Evolutionary conservation across 2,329 filamentous ascomycete genomes (phyloP), one percentile per base, ranked within the genome.

Genomic region (Intubia oerlemansii): DNA sequence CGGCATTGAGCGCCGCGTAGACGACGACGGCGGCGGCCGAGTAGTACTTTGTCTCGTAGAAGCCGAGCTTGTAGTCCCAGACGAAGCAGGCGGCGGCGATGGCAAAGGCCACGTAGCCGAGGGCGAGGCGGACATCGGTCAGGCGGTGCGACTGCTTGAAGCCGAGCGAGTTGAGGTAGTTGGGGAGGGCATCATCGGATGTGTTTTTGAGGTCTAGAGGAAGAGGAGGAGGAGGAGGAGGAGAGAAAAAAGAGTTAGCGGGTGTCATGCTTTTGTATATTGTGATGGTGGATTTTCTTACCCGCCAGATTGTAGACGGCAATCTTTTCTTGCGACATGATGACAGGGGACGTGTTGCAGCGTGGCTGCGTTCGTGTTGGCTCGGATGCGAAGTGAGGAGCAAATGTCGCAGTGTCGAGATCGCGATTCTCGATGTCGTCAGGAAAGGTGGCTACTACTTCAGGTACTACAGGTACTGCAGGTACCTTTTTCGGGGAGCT

Each of bases 21-120:
- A 73, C 46, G 9, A 62, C 59, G 5, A 95, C 85, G 4, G 88
- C 85, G 22, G 61, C 64, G 4, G 77, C 64, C 1, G 85, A 90
- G 56, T 72, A 85, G 37, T 62, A 54, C 51, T 88, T 90, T 12
- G 84, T 92, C 35, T 53, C 58, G 37, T 92, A 80, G 62, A 88
- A 95, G 41, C 84, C 85, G 27, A 82, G 59, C 46, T 79, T 80
- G 57, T 81, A 91, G 61, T 98, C 88, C 56, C 81, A 84, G 36
- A 68, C 70, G 59, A 95, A 95, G 42, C 80, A 82, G 35, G 69
- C 75, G 14, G 63, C 84, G 12, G 81, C 75, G 36, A 93, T 70
- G 34, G 62, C 49, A 42, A 95, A 82, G 35, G 82, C 78, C 13
- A 60, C 52, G 53, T 90, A 95, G 37, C 88, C 88, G 7, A 98